Evolutionary conservation across 257 asterid species (phyloP).

Genomic region (Solanum phureja): DNA sequence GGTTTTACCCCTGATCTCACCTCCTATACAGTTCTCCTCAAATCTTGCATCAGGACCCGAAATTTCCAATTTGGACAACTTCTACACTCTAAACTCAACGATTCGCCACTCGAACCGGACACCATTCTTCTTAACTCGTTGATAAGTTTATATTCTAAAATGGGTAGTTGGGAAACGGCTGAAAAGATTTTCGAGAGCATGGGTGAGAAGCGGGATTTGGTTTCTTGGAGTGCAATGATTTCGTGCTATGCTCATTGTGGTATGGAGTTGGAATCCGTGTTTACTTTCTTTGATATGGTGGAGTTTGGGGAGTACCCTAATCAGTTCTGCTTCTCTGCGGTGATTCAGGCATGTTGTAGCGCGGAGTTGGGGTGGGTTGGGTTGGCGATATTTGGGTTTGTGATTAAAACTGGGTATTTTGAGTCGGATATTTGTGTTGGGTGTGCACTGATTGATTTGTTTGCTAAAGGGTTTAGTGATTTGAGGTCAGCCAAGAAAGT

Average conservation of each 20-base stretch:
- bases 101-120: slow-evolving; percentile 45
- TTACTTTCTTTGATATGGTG: slow-evolving; percentile 52
- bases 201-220: slow-evolving; percentile 58
- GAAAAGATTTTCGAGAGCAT: slow-evolving; percentile 39
- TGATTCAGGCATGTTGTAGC: slow-evolving; percentile 61
- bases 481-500: slow-evolving; percentile 48
- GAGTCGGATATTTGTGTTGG: slow-evolving; percentile 83
- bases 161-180: slow-evolving; percentile 61
- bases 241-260: slow-evolving; percentile 59
- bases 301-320: slow-evolving; percentile 62
- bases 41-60: slow-evolving; percentile 76
- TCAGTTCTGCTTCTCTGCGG: slow-evolving; percentile 69
- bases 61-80: slow-evolving; percentile 42
- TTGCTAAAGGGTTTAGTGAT: slow-evolving; percentile 57
- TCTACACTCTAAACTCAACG: slow-evolving; percentile 43
- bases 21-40: slow-evolving; percentile 73
- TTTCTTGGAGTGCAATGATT: slow-evolving; percentile 92
- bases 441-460: slow-evolving; percentile 72
- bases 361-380: slow-evolving; percentile 40
- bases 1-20: slow-evolving; percentile 57
- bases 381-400: slow-evolving; percentile 51
- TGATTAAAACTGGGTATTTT: slow-evolving; percentile 62
- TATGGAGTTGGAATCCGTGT: slow-evolving; percentile 37
- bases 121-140: slow-evolving; percentile 64
- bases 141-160: slow-evolving; percentile 67